phyloP scores from a whole-genome alignment of 441 rosid species.

The Lepidium campestre region DNA sequence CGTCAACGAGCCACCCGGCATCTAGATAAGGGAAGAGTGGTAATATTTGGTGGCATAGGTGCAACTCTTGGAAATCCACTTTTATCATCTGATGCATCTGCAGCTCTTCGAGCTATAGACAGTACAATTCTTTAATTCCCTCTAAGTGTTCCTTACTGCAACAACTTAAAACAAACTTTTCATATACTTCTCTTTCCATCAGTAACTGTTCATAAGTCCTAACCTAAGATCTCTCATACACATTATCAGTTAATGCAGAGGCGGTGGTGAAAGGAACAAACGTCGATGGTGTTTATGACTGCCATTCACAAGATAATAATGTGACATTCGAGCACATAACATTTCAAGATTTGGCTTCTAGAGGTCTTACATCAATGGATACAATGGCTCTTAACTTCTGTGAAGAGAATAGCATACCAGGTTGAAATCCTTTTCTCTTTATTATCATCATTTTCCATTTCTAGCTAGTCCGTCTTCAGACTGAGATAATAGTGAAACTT shows the following conservation, averaged over 20 bases:
- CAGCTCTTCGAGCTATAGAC: conserved; percentile 74
- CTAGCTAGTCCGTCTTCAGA: background rate
- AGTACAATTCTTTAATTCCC: conserved; percentile 31
- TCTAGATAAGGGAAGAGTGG: conserved; percentile 94
- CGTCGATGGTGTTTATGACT: conserved; percentile 66
- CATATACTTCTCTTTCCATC: background rate
- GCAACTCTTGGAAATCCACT: conserved; percentile 74
- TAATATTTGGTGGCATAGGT: conserved; percentile 90
- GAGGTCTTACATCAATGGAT: conserved; percentile 62
- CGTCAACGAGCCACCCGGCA: conserved; percentile 79
- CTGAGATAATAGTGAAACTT: background rate
- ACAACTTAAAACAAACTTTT: background rate
- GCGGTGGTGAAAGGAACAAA: conserved; percentile 66
- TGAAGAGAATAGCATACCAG: conserved; percentile 65
- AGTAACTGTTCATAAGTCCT: background rate
- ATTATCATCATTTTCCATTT: background rate
- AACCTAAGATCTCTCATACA: background rate
- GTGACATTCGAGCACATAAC: conserved; percentile 54
- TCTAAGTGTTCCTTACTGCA: background rate
- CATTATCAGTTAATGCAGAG: conserved; percentile 54
- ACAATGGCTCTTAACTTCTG: conserved; percentile 60
- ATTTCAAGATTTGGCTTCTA: conserved; percentile 50
- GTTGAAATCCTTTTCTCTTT: conserved; percentile 28
- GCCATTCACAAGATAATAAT: conserved; percentile 58
- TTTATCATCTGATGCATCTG: conserved; percentile 85